Evolutionary conservation across 495 filamentous ascomycete genomes (phyloP).

Genomic region (Penicillium fimorum): DNA sequence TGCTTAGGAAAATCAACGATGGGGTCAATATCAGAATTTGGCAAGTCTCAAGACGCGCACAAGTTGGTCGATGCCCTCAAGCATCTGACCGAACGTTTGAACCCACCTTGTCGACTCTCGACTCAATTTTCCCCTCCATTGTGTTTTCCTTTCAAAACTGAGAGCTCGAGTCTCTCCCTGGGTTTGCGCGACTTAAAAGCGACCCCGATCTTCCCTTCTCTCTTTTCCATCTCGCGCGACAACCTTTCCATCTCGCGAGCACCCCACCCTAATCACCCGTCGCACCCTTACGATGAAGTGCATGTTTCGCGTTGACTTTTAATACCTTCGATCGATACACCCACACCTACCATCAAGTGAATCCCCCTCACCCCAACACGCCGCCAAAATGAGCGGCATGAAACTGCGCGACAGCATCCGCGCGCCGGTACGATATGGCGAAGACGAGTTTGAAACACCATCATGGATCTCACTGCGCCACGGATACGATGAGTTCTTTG

Average conservation of each 20-base stretch:
- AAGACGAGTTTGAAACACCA: slow-evolving; percentile 6
- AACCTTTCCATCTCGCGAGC: background rate
- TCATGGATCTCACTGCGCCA: background rate
- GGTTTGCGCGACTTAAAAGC: background rate
- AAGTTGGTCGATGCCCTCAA: background rate
- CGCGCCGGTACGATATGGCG: slow-evolving; percentile 19
- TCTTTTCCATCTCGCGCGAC: slow-evolving; percentile 1
- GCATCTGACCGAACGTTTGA: background rate
- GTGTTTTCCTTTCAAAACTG: background rate
- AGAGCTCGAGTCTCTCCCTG: background rate
- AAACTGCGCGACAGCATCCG: slow-evolving; percentile 24
- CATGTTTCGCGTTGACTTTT: background rate
- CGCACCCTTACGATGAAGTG: background rate
- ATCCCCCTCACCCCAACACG: background rate
- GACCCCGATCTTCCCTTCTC: background rate
- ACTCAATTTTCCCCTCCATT: background rate
- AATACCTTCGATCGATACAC: background rate
- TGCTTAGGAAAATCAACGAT: background rate
- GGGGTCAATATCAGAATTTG: background rate
- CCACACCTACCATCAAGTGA: background rate
- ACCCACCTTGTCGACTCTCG: background rate
- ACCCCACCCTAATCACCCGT: background rate
- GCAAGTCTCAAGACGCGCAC: background rate
- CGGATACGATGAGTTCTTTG: background rate
- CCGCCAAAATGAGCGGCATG: slow-evolving; percentile 17